Conservation (phyloP, 176 grass and related monocot genomes). For the Avena atlantica region DNA sequence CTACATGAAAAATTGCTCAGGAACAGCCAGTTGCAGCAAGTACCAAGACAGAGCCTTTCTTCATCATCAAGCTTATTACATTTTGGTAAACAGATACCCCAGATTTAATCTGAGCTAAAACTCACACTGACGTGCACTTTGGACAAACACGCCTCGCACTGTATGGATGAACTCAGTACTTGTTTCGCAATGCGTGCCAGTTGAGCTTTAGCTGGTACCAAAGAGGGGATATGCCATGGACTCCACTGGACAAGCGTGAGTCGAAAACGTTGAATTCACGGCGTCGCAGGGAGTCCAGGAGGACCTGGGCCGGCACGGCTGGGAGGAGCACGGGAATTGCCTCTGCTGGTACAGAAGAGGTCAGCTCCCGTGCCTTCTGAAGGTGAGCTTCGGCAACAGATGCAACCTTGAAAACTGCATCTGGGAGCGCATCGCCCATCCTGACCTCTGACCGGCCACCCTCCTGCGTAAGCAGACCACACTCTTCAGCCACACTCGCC, state of each 20-base stretch:
- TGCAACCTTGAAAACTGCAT: constrained; percentile 88
- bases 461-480: constrained; percentile 57
- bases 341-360: constrained; percentile 55
- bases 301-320: constrained; percentile 72
- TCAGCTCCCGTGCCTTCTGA: constrained; percentile 77
- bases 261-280: constrained; percentile 85
- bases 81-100: background rate
- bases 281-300: constrained; percentile 62
- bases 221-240: constrained; percentile 75
- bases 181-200: constrained; percentile 71
- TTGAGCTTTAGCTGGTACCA: constrained; percentile 93
- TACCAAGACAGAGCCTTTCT: constrained; percentile 29
- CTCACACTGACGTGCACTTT: background rate
- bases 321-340: constrained; percentile 69
- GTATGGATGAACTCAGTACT: constrained; percentile 51
- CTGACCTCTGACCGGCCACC: constrained; percentile 57
- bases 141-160: background rate
- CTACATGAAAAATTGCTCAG: constrained; percentile 23
- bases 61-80: constrained; percentile 41
- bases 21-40: background rate
- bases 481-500: constrained; percentile 63
- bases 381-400: constrained; percentile 77
- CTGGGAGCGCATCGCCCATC: constrained; percentile 63
- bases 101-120: background rate
- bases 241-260: constrained; percentile 65